These are phyloP conservation scores for Aspergillus calidoustus DNA, from an alignment of 2,329 filamentous ascomycete species.

Conservation along the genomic window DNA sequence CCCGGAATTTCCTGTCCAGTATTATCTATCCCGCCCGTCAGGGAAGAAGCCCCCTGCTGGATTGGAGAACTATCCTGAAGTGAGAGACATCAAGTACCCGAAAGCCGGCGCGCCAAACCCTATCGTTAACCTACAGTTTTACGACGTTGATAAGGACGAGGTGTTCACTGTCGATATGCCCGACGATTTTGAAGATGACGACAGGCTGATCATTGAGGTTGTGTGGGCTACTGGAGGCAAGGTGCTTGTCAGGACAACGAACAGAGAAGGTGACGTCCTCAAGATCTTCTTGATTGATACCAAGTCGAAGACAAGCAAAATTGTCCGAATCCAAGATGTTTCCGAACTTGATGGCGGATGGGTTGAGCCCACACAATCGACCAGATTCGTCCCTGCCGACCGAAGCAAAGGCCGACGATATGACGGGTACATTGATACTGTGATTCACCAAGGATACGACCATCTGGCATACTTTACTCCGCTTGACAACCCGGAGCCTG, in stretches of 20 bases:
- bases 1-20: slow-evolving; percentile 89
- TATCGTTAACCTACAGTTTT: slow-evolving; percentile 84
- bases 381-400: slow-evolving; percentile 84
- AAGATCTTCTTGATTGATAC: slow-evolving; percentile 87
- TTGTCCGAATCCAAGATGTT: slow-evolving; percentile 79
- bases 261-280: slow-evolving; percentile 89
- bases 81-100: slow-evolving; percentile 92
- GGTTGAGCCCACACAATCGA: slow-evolving; percentile 92
- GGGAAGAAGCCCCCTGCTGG: slow-evolving; percentile 69
- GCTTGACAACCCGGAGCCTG: slow-evolving; percentile 77
- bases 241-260: slow-evolving; percentile 87
- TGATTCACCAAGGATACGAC: slow-evolving; percentile 84
- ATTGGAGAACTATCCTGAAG: slow-evolving; percentile 87
- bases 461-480: slow-evolving; percentile 94
- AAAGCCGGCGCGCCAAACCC: slow-evolving; percentile 95
- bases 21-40: slow-evolving; percentile 86
- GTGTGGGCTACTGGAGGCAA: slow-evolving; percentile 83
- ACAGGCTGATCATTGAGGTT: slow-evolving; percentile 90
- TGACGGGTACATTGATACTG: slow-evolving; percentile 91
- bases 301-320: slow-evolving; percentile 70
- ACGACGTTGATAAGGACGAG: slow-evolving; percentile 77
- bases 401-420: slow-evolving; percentile 72
- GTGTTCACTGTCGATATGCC: slow-evolving; percentile 79
- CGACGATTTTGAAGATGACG: slow-evolving; percentile 76
- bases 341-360: slow-evolving; percentile 89